phyloP scores from a whole-genome alignment of 1,139 yeast genomes.

The Lodderomyces metapsilosis region DNA sequence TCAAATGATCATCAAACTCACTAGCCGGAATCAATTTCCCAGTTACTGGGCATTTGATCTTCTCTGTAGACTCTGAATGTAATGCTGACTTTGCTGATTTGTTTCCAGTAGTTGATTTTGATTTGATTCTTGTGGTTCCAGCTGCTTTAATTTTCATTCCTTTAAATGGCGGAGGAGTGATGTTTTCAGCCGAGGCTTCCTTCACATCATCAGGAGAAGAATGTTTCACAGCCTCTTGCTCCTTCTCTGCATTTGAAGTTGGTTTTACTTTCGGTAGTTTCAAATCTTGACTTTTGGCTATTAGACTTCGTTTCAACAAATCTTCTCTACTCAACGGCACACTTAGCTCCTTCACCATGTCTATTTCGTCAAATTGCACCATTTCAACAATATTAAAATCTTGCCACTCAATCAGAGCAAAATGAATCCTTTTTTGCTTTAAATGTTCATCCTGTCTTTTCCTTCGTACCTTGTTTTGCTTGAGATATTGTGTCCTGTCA shows the following conservation, averaged over 20 bases:
- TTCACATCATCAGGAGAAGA: slow-evolving; percentile 4
- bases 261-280: slow-evolving; percentile 11
- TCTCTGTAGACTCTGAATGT: slow-evolving; percentile 21
- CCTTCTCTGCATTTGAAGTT: slow-evolving; percentile 14
- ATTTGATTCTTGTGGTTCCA: slow-evolving; percentile 61
- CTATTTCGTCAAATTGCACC: slow-evolving; percentile 65
- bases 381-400: slow-evolving; percentile 73
- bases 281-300: slow-evolving; percentile 29
- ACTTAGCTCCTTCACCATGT: slow-evolving; percentile 59
- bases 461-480: slow-evolving; percentile 29
- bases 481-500: slow-evolving; percentile 50
- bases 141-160: slow-evolving; percentile 69
- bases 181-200: slow-evolving; percentile 20
- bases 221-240: slow-evolving; percentile 20
- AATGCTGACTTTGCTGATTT: background rate
- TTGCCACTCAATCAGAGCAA: slow-evolving; percentile 86
- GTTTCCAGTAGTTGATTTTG: slow-evolving; percentile 6
- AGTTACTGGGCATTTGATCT: slow-evolving; percentile 72
- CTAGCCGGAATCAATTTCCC: slow-evolving; percentile 67
- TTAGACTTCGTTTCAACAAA: slow-evolving; percentile 60
- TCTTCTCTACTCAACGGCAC: slow-evolving; percentile 61
- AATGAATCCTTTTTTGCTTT: slow-evolving; percentile 42
- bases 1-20: slow-evolving; percentile 71
- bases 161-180: slow-evolving; percentile 20
- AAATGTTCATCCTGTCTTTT: slow-evolving; percentile 34